A percentile compares a stretch with the other conserved stretches of the same genome.
phyloP scores from a whole-genome alignment of 2,329 filamentous ascomycete genomes.

The Sclerotinia minor region DNA sequence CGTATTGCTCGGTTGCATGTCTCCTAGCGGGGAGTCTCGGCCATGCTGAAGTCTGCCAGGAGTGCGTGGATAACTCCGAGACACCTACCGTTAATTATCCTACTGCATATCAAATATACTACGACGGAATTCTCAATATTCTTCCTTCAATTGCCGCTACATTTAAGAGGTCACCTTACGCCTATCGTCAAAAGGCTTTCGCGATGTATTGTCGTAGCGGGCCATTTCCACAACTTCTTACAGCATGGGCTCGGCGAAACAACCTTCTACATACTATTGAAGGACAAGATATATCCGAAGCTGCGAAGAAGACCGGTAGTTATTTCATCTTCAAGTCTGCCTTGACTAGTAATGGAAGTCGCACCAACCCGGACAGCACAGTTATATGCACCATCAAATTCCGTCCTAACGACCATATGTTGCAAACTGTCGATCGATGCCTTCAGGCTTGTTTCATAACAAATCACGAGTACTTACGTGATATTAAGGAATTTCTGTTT shows the following conservation, averaged over 20 bases:
- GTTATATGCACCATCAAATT: conserved; percentile 35
- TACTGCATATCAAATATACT: conserved; percentile 17
- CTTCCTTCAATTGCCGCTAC: not conserved
- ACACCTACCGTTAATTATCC: not conserved
- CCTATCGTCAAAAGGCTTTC: conserved; percentile 36
- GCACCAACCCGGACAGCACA: conserved; percentile 28
- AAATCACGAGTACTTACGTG: conserved; percentile 1
- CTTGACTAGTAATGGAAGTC: conserved; percentile 18
- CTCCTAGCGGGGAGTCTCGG: conserved; percentile 32
- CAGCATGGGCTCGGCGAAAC: conserved; percentile 30
- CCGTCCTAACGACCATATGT: conserved; percentile 24
- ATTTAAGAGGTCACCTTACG: conserved; percentile 24
- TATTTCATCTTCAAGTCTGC: conserved; percentile 37
- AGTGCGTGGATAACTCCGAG: conserved; percentile 21
- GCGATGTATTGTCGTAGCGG: conserved; percentile 34
- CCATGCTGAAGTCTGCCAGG: conserved; percentile 30
- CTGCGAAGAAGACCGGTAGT: conserved; percentile 31
- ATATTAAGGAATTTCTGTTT: conserved; percentile 32
- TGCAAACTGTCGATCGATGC: conserved; percentile 29
- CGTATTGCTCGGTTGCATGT: conserved; percentile 38
- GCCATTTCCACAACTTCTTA: conserved; percentile 32
- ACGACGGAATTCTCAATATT: not conserved
- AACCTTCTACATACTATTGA: conserved; percentile 2
- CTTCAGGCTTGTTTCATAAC: conserved; percentile 32
- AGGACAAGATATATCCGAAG: conserved; percentile 25